Evolutionary conservation across 2,329 filamentous ascomycete species (phyloP), one percentile per base, ranked within the genome.

Genomic region (Podosphaera xanthii): DNA sequence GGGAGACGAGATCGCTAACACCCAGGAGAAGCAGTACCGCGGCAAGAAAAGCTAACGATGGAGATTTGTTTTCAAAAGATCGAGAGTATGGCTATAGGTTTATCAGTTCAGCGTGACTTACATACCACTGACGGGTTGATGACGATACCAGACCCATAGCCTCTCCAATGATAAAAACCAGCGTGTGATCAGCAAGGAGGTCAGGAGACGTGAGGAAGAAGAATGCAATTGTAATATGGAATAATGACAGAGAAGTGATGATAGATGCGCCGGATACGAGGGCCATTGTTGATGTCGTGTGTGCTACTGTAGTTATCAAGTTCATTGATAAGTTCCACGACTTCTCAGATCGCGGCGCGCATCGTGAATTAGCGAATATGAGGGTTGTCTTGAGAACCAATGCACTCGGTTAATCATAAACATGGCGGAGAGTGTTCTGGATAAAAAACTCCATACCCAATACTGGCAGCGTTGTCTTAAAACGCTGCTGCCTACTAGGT

Each of bases 401-500:
- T 44, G 4, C 40, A 6, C 40, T 44, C 40, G 49, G 49, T 50
- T 36, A 48, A 46, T 22, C 22, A 22, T 14, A 48, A 59, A 53
- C 36, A 68, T 68, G 64, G 62, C 57, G 58, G 64, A 67, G 53
- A 66, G 70, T 2, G 64, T 68, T 33, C 72, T 86, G 62, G 74
- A 85, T 68, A 80, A 76, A 60, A 74, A 79, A 55, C 78, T 77
- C 60, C 92, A 98, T 70, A 75, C 92, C 69, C 87, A 85, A 69
- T 98, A 96, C 77, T 98, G 90, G 84, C 80, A 89, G 64, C 83
- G 90, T 69, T 96, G 91, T 70, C 78, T 92, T 63, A 85, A 84
- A 69, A 84, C 83, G 33, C 78, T 84, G 62, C 81, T 98, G 5
- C 92, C 92, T 0, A 78, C 82, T 53, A 77, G 81, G 62, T 98